Percentiles rank a stretch among this genome's conserved stretches.
Conservation (phyloP, 129 eudicot species). For the Silybum marianum region DNA sequence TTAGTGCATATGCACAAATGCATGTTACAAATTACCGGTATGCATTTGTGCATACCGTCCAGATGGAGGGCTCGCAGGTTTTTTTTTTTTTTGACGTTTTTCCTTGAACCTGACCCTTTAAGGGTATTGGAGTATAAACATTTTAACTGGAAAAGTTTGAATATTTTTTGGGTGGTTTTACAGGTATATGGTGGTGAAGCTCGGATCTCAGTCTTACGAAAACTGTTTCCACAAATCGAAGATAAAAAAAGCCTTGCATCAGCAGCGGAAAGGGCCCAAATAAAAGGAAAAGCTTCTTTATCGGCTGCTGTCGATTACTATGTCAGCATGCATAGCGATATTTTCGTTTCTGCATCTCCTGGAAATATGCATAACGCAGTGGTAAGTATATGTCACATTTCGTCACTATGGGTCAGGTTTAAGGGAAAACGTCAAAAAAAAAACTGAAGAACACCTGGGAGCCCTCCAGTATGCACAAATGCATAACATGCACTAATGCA, state of each 20-base stretch:
- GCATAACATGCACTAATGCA: no score
- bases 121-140: no score
- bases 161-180: neutral
- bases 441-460: no score
- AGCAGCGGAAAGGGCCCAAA: slow-evolving; percentile 67
- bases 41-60: no score
- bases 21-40: no score
- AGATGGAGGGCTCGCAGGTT: no score
- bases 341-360: slow-evolving; percentile 95
- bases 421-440: no score
- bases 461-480: no score
- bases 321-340: slow-evolving; percentile 92
- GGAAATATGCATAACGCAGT: slow-evolving; percentile 98
- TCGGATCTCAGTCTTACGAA: slow-evolving; percentile 66
- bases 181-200: slow-evolving; percentile 96
- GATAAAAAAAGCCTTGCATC: slow-evolving; percentile 93
- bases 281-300: slow-evolving; percentile 93
- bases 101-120: no score
- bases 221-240: slow-evolving; percentile 81
- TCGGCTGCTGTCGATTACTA: slow-evolving; percentile 95
- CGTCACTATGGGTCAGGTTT: no score
- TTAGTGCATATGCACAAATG: no score
- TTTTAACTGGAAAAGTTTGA: neutral
- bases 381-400: slow-evolving; percentile 44
- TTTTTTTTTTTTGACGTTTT: no score